Evolutionary conservation across 192 early-diverging fungal species (phyloP), one percentile per base, ranked within the genome.

Genomic region (Dissophora ornata): DNA sequence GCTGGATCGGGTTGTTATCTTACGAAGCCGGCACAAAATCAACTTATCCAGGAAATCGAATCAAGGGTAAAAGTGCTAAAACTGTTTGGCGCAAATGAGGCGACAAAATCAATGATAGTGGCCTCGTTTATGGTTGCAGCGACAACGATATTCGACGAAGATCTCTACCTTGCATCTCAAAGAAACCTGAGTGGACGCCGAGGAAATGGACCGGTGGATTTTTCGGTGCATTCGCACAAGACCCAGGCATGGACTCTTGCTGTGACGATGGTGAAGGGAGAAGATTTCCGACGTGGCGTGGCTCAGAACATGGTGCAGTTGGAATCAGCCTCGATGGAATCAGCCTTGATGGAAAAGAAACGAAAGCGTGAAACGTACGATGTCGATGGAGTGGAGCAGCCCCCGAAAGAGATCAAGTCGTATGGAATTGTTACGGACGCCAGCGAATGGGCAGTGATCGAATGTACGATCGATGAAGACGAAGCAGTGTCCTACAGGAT

Each of bases 241-340:
- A 55, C 16, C 0, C 21, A 54, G 8, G 0, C 1, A 4, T 33
- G 3, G 28, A 55, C 62, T 0, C 30, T 65, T 1, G 49, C 34
- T 4, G 49, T 63, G 48, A 63, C 61, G 26, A 51, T 45, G 52
- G 51, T 65, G n/a, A 65, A 65, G 62, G 54, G 33, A 41, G 62
- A 55, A 0, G 21, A 65, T 9, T 54, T 64, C 32, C 10, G 2
- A 25, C 62, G 54, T 18, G 62, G 52, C 5, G 28, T 46, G 0
- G 51, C 62, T 49, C 60, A 62, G 33, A 62, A 62, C 60, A 62
- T 62, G 24, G 60, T 50, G 22, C 60, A 50, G 22, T 22, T 62
- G 60, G 60, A 62, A 19, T 33, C 47, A 24, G 48, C 0, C 51
- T 1, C 50, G 53, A 45, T 28, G 48, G 28, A 10, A 54, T 30